phyloP scores from a whole-genome alignment of 2,329 filamentous ascomycete genomes.

The Myriangium duriaei region DNA sequence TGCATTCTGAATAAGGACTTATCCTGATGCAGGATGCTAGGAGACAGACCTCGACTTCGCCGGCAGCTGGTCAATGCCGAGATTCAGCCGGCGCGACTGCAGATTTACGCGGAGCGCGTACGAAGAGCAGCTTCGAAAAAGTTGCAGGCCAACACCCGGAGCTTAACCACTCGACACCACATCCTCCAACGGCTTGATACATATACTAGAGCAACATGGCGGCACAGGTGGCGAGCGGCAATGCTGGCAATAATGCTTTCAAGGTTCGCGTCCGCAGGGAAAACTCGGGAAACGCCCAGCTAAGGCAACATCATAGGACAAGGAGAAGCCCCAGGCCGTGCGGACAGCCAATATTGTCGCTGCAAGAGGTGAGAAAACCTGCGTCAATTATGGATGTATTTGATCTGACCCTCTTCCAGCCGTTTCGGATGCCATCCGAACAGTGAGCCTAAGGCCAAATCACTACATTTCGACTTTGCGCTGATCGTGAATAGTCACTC shows the following conservation, averaged over 20 bases:
- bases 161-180: constrained; percentile 1
- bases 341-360: constrained; percentile 94
- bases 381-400: no score
- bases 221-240: constrained; percentile 32
- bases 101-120: constrained; percentile 7
- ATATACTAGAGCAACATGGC: constrained; percentile 18
- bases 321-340: constrained; percentile 98
- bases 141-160: constrained; percentile 1
- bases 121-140: constrained; percentile 7
- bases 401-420: constrained; percentile 42
- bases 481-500: constrained; percentile 48
- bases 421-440: constrained; percentile 94
- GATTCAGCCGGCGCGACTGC: constrained; percentile 4
- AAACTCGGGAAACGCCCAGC: background rate
- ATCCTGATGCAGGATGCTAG: no score
- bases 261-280: constrained; percentile 35
- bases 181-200: no score
- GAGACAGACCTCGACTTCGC: no score
- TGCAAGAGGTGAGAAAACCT: constrained; percentile 56
- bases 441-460: constrained; percentile 35
- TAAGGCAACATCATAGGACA: constrained; percentile 40
- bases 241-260: constrained; percentile 52
- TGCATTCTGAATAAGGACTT: no score
- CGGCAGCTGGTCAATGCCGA: no score
- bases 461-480: background rate